These are phyloP conservation scores for Vickermania ingenoplastis DNA, from an alignment of 208 protist species.

Conservation along the genomic window DNA sequence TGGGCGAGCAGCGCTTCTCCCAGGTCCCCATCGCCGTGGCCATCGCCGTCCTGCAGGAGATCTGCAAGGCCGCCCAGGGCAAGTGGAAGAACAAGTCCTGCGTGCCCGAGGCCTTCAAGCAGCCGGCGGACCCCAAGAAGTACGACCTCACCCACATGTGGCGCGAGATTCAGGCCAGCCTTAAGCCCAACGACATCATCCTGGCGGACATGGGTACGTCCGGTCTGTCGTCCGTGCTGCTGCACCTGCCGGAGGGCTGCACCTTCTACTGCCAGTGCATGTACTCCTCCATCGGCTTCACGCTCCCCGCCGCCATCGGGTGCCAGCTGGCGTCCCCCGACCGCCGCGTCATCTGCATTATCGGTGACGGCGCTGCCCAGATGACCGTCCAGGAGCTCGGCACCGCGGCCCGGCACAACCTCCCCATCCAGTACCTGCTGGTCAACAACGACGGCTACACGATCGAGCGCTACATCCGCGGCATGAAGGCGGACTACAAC, in stretches of 20 bases:
- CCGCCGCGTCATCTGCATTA: constrained; percentile 20
- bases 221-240: constrained; percentile 16
- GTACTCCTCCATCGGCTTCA: constrained; percentile 38
- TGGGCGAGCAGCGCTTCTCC: neutral
- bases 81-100: too few relatives aligned
- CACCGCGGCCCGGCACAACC: constrained; percentile 21
- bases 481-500: constrained; percentile 35
- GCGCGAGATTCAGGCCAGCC: constrained; percentile 19
- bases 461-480: too few relatives aligned
- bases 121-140: constrained; percentile 7
- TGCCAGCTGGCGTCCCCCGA: constrained; percentile 23
- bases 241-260: constrained; percentile 16
- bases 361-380: constrained; percentile 28
- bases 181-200: constrained; percentile 25
- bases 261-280: constrained; percentile 17
- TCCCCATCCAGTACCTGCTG: constrained; percentile 27
- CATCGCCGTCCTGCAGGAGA: constrained; percentile 18
- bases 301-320: constrained; percentile 28
- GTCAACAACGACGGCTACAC: constrained; percentile 45
- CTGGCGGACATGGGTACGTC: constrained; percentile 35
- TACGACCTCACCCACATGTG: constrained; percentile 29
- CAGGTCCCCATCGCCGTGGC: constrained; percentile 21
- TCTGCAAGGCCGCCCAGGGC: constrained; percentile 15
- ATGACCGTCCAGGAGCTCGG: constrained; percentile 38
- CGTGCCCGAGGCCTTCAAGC: constrained; percentile 16